Percentiles rank a stretch among this genome's conserved stretches.
phyloP scores from a whole-genome alignment of 345 rosid species.

The Xanthoceras sorbifolium region DNA sequence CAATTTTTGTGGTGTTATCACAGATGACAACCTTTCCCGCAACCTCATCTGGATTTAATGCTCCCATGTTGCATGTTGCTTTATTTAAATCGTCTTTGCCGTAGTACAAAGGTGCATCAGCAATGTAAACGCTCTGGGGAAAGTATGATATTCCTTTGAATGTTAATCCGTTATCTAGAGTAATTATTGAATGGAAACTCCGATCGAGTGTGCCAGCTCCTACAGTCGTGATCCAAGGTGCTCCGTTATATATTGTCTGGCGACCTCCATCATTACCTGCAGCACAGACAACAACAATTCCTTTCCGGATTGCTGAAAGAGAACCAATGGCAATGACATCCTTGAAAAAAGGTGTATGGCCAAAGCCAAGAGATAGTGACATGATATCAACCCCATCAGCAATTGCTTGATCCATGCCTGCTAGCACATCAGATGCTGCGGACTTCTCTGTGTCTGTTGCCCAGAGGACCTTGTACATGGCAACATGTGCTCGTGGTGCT shows the following conservation, averaged over 20 bases:
- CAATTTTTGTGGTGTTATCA: conserved; percentile 1
- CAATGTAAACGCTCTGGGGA: conserved; percentile 27
- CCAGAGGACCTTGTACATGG: conserved; percentile 36
- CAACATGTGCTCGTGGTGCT: conserved; percentile 45
- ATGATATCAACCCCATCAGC: conserved; percentile 63
- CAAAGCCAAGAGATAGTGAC: conserved; percentile 57
- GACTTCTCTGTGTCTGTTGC: conserved; percentile 15
- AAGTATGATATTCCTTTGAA: conserved; percentile 38
- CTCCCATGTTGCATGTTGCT: conserved; percentile 16
- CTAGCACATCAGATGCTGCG: conserved; percentile 51
- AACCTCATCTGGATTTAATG: conserved; percentile 35
- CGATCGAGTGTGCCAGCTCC: conserved; percentile 49
- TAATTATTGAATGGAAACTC: conserved; percentile 31
- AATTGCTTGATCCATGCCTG: conserved; percentile 69
- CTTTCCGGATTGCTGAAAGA: conserved; percentile 52
- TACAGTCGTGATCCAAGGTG: conserved; percentile 53
- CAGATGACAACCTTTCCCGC: conserved; percentile 43
- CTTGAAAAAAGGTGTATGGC: conserved; percentile 20
- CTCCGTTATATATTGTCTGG: conserved; percentile 30
- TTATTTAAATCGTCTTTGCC: conserved; percentile 21
- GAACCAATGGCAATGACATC: conserved; percentile 54
- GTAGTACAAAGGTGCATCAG: conserved; percentile 32
- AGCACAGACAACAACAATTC: conserved; percentile 42
- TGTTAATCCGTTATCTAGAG: conserved; percentile 28
- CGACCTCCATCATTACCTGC: conserved; percentile 55